Evolutionary conservation across 78 protist species (phyloP).

Genomic region (Paratrimastix pyriformis): DNA sequence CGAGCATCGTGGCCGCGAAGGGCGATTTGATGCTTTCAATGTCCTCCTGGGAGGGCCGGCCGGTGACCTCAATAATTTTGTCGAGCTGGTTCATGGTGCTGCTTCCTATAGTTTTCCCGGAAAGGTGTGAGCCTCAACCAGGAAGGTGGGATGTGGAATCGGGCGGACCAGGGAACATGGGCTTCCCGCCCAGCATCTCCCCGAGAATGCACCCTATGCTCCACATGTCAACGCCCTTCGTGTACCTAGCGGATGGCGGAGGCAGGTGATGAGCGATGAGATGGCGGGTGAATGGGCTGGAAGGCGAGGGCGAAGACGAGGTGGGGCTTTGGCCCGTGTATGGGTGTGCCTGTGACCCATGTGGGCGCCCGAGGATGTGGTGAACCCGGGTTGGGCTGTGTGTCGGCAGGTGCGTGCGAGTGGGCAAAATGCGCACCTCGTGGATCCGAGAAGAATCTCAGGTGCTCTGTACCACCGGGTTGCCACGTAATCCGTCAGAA

Average conservation of each 20-base stretch:
- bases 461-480: constrained; percentile 90
- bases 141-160: neutral
- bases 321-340: too few species aligned
- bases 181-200: constrained; percentile 82
- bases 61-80: constrained; percentile 69
- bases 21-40: constrained; percentile 64
- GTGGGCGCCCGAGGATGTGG: too few species aligned
- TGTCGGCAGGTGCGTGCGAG: too few species aligned
- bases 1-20: constrained; percentile 79
- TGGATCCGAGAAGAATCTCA: constrained; percentile 92
- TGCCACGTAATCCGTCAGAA: constrained; percentile 95
- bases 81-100: constrained; percentile 92
- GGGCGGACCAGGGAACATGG: constrained; percentile 87
- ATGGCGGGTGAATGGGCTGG: too few species aligned
- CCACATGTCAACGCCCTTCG: constrained; percentile 77
- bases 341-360: too few species aligned
- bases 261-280: too few species aligned
- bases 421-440: constrained; percentile 52
- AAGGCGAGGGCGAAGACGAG: too few species aligned
- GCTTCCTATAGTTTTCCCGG: constrained; percentile 20
- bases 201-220: constrained; percentile 88
- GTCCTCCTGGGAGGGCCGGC: constrained; percentile 57
- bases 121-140: neutral
- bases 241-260: too few species aligned
- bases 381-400: too few species aligned